Evolutionary conservation across 768 basidiomycete genomes (phyloP).

Genomic region (Suillus brevipes): DNA sequence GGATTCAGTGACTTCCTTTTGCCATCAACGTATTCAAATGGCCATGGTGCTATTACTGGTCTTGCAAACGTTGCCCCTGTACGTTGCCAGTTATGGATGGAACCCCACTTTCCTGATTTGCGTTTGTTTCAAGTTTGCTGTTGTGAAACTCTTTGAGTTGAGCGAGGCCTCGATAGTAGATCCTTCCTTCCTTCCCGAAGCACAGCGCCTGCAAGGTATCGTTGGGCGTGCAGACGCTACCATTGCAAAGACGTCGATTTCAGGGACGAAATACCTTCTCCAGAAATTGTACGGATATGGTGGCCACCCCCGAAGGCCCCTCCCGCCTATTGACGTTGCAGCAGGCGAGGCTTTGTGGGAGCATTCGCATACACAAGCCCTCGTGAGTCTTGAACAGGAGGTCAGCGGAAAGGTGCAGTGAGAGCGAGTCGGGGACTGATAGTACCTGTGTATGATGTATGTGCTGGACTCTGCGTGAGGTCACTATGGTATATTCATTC

Average conservation of each 20-base stretch:
- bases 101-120: conserved; percentile 6
- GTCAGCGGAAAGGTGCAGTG: conserved; percentile 42
- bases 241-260: conserved; percentile 71
- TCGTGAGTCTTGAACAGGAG: conserved; percentile 64
- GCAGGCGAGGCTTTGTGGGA: conserved; percentile 66
- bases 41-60: conserved; percentile 88
- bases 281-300: conserved; percentile 80
- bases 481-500: neutral
- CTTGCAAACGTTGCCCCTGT: conserved; percentile 84
- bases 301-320: conserved; percentile 74
- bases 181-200: conserved; percentile 59
- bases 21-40: conserved; percentile 69
- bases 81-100: conserved; percentile 20
- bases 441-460: neutral
- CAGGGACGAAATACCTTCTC: conserved; percentile 82
- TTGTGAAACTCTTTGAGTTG: conserved; percentile 62
- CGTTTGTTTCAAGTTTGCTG: conserved; percentile 46
- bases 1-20: conserved; percentile 85
- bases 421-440: neutral
- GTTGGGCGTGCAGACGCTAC: conserved; percentile 80
- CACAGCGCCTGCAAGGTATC: conserved; percentile 76
- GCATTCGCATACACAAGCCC: conserved; percentile 68
- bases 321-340: conserved; percentile 60
- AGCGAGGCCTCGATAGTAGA: conserved; percentile 56
- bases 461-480: neutral